These are phyloP conservation scores for Exophiala dermatitidis DNA, from an alignment of 2,329 filamentous ascomycete species.

Conservation along the genomic window DNA sequence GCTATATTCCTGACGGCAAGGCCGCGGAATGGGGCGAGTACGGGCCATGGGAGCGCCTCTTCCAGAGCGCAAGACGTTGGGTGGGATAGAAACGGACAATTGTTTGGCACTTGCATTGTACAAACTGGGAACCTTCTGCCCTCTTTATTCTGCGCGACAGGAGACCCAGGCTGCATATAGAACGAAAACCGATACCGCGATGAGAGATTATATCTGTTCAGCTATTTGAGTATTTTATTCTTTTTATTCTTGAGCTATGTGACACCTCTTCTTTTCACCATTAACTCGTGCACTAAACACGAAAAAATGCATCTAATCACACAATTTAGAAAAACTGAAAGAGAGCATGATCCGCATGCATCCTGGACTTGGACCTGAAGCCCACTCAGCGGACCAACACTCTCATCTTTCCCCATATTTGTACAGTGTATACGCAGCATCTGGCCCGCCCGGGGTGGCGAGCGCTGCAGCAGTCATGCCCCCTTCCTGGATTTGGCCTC, in stretches of 20 bases:
- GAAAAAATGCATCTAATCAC: constrained; percentile 16
- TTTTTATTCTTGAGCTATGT: constrained; percentile 2
- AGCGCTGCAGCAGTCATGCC: neutral
- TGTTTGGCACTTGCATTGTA: too few relatives aligned
- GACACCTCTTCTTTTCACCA: constrained; percentile 2
- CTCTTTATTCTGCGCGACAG: neutral
- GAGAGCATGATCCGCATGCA: neutral
- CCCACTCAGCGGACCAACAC: neutral
- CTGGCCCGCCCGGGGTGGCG: neutral
- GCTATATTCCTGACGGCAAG: constrained; percentile 61
- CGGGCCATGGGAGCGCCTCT: constrained; percentile 79
- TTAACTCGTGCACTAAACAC: constrained; percentile 19
- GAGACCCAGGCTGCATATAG: neutral
- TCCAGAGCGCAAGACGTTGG: constrained; percentile 82
- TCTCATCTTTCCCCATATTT: neutral
- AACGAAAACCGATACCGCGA: neutral
- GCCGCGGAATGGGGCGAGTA: constrained; percentile 67
- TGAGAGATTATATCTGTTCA: too few relatives aligned
- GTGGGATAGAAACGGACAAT: constrained; percentile 49
- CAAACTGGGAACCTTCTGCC: too few relatives aligned
- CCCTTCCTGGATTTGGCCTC: too few relatives aligned
- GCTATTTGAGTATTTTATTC: constrained; percentile 4
- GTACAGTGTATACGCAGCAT: constrained; percentile 1
- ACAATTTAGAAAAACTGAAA: constrained; percentile 11
- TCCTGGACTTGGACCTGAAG: constrained; percentile 6